Conservation (phyloP, 805 yeast genomes). For the Cyberlindnera euphorbiiphila region DNA sequence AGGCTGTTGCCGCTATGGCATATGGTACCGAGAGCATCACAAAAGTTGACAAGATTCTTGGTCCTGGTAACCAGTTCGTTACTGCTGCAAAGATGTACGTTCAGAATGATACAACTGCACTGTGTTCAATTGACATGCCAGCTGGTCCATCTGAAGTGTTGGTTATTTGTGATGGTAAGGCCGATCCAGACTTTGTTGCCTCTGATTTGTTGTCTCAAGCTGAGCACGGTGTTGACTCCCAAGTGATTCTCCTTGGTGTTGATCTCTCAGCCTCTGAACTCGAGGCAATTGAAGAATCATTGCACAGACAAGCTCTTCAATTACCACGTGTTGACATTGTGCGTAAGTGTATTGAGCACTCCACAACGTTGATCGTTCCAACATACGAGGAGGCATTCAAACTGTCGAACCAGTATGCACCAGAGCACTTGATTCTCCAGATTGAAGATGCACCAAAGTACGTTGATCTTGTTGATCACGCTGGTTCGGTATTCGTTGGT, state of each 20-base stretch:
- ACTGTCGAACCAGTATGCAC: conserved; percentile 91
- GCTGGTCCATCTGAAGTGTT: conserved; percentile 99
- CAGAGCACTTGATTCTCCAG: conserved; percentile 95
- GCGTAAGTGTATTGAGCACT: conserved; percentile 87
- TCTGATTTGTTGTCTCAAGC: conserved; percentile 95
- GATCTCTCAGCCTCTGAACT: conserved; percentile 58
- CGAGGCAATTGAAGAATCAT: conserved; percentile 72
- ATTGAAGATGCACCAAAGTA: conserved; percentile 70
- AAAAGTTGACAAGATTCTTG: conserved; percentile 94
- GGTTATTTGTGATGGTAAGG: conserved; percentile 83
- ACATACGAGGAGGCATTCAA: conserved; percentile 75
- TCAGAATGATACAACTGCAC: conserved; percentile 90
- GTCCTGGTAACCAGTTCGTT: conserved; percentile 99
- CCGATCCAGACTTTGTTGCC: conserved; percentile 97
- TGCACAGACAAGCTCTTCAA: conserved; percentile 74
- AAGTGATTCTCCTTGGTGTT: conserved; percentile 87
- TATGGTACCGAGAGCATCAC: conserved; percentile 93
- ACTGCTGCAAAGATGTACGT: conserved; percentile 99
- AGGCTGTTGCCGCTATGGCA: conserved; percentile 98
- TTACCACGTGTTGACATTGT: conserved; percentile 93
- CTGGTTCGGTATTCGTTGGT: conserved; percentile 97
- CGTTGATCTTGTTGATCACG: conserved; percentile 77
- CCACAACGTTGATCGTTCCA: conserved; percentile 70
- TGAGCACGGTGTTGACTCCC: conserved; percentile 98
- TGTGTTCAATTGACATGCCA: conserved; percentile 98